These are phyloP conservation scores for Acacia melanoxylon DNA, from an alignment of 306 rosid species.

Conservation along the genomic window DNA sequence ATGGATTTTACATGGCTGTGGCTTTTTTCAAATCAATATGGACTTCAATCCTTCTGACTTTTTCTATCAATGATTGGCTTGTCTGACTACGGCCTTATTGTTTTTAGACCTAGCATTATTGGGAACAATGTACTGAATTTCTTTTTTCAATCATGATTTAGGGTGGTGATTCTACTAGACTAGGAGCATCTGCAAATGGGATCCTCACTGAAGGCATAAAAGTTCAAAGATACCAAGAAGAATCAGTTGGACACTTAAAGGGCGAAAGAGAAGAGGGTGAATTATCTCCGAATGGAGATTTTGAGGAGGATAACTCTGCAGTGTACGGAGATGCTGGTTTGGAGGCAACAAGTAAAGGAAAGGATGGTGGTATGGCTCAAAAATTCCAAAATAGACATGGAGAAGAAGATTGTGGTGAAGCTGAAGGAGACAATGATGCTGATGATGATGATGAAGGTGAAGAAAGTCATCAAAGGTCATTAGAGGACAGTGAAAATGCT, in stretches of 20 bases:
- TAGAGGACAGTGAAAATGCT: constrained; percentile 91
- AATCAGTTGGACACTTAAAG: constrained; percentile 66
- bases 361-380: constrained; percentile 51
- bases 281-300: constrained; percentile 94
- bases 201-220: constrained; percentile 46
- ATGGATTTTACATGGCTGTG: constrained; percentile 3
- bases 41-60: neutral
- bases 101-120: constrained; percentile 3
- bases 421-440: constrained; percentile 74
- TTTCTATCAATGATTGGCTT: neutral
- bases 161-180: constrained; percentile 82
- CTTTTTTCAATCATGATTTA: constrained; percentile 32
- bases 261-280: constrained; percentile 98
- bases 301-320: constrained; percentile 93
- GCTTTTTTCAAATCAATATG: neutral
- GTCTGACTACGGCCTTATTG: neutral
- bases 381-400: constrained; percentile 62
- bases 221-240: constrained; percentile 62
- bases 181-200: constrained; percentile 57
- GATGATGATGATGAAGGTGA: constrained; percentile 88
- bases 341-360: constrained; percentile 54
- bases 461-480: constrained; percentile 88
- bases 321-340: constrained; percentile 59
- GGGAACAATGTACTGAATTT: constrained; percentile 19
- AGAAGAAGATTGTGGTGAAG: constrained; percentile 68